These are phyloP conservation scores for Recurvomyces mirabilis DNA, from an alignment of 495 filamentous ascomycete species.

Conservation along the genomic window DNA sequence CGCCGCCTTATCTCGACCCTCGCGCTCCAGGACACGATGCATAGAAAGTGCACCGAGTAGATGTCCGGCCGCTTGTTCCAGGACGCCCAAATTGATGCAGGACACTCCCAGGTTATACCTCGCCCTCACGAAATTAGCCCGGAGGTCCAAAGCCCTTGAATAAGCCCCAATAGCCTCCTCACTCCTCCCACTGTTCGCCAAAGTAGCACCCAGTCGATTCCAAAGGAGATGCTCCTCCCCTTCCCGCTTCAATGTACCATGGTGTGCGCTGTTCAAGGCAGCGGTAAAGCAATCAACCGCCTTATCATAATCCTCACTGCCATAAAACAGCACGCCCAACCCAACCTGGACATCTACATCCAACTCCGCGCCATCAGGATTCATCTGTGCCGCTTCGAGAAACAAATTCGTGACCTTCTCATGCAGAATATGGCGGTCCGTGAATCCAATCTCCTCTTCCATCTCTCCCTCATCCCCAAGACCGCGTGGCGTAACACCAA, in stretches of 20 bases:
- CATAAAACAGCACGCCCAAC: constrained; percentile 94
- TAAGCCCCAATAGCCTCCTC: constrained; percentile 97
- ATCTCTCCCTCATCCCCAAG: constrained; percentile 32
- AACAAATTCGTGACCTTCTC: constrained; percentile 82
- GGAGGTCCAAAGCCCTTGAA: constrained; percentile 75
- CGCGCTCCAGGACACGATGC: constrained; percentile 86
- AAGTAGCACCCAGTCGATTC: constrained; percentile 93
- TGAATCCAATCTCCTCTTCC: constrained; percentile 65
- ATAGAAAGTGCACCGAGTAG: constrained; percentile 89
- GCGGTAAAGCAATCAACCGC: constrained; percentile 96
- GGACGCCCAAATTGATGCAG: constrained; percentile 96
- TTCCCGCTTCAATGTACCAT: constrained; percentile 60
- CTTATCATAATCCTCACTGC: constrained; percentile 93
- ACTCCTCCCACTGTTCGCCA: constrained; percentile 83
- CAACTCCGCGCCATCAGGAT: constrained; percentile 78
- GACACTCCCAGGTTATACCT: constrained; percentile 93
- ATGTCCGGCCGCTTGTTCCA: constrained; percentile 83
- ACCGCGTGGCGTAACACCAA: constrained; percentile 37
- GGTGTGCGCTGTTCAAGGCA: constrained; percentile 71
- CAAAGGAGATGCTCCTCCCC: constrained; percentile 84
- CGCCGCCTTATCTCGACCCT: constrained; percentile 67
- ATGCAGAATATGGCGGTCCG: constrained; percentile 80
- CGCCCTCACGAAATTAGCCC: constrained; percentile 91
- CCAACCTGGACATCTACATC: constrained; percentile 98
- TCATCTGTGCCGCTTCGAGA: constrained; percentile 82